A percentile compares a stretch with the other conserved stretches of the same genome.
These are phyloP conservation scores for Cyberlindnera nakhonratchasimensis DNA, from an alignment of 805 yeast genomes.

Conservation along the genomic window DNA sequence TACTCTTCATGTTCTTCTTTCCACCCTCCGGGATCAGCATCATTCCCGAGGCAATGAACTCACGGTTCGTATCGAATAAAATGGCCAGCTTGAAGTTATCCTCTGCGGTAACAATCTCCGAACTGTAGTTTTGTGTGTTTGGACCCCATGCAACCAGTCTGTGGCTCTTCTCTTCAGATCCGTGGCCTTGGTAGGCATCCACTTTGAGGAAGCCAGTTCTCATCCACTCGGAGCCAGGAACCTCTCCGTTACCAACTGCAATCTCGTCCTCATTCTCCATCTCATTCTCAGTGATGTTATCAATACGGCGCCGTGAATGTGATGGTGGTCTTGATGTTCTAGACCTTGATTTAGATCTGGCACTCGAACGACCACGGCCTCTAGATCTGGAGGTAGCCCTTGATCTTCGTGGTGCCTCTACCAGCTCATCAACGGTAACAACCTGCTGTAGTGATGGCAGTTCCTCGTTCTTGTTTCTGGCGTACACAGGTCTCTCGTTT, in stretches of 20 bases:
- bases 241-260: constrained; percentile 28
- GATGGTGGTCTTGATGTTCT: constrained; percentile 14
- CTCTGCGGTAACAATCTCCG: constrained; percentile 37
- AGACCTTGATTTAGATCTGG: constrained; percentile 16
- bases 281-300: constrained; percentile 19
- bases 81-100: constrained; percentile 61
- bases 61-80: constrained; percentile 59
- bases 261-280: constrained; percentile 20
- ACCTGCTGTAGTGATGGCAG: constrained; percentile 59
- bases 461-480: constrained; percentile 35
- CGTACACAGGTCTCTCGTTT: constrained; percentile 70
- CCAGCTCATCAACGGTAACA: constrained; percentile 37
- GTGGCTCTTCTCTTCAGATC: constrained; percentile 40
- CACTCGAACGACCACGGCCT: constrained; percentile 14
- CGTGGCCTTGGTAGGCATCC: constrained; percentile 51
- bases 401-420: constrained; percentile 6
- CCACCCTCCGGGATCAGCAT: constrained; percentile 62
- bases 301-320: constrained; percentile 13
- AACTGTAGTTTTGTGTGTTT: constrained; percentile 44
- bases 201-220: constrained; percentile 37
- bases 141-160: constrained; percentile 66
- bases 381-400: constrained; percentile 16
- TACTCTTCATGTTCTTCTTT: constrained; percentile 53
- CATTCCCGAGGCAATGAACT: constrained; percentile 70
- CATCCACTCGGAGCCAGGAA: constrained; percentile 53